Percentiles rank a stretch among this genome's conserved stretches.
Conservation (phyloP, 805 yeast genomes). For the Wickerhamomyces sydowiorum region DNA sequence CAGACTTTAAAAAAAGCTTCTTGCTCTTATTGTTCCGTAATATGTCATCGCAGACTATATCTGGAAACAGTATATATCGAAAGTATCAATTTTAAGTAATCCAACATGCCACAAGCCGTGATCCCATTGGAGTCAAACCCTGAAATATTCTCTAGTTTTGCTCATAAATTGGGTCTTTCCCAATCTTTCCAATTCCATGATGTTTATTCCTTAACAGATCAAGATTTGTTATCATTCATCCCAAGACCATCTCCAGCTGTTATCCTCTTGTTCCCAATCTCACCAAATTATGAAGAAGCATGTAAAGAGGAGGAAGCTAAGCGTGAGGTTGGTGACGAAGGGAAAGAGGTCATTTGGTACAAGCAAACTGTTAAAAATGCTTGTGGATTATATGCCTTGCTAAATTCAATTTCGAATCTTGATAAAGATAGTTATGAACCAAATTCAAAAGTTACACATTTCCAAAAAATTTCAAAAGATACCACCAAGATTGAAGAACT, state of each 20-base stretch:
- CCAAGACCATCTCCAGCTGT: conserved; percentile 79
- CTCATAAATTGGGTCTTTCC: conserved; percentile 61
- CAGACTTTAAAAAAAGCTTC: no score
- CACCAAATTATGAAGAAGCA: conserved; percentile 51
- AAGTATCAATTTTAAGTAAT: no score
- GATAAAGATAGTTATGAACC: conserved; percentile 20
- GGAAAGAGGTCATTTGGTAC: conserved; percentile 57
- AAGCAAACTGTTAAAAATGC: conserved; percentile 83
- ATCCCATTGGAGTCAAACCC: conserved; percentile 93
- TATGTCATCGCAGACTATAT: no score
- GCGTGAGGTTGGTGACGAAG: conserved; percentile 10
- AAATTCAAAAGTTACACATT: conserved; percentile 11
- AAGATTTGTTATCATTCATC: conserved; percentile 69
- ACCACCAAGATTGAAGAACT: conserved; percentile 25
- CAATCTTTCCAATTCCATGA: conserved; percentile 64
- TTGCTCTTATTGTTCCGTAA: no score
- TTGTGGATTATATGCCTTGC: conserved; percentile 86
- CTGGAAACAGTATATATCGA: no score
- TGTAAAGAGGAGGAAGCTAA: conserved; percentile 34
- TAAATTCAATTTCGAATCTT: conserved; percentile 53
- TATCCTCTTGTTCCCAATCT: conserved; percentile 78
- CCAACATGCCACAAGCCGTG: conserved; percentile 32
- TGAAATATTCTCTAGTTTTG: conserved; percentile 66
- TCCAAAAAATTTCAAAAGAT: conserved; percentile 12
- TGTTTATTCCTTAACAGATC: conserved; percentile 79